Evolutionary conservation across 2,329 filamentous ascomycete species (phyloP).

Genomic region (Keithomyces neogunnii): DNA sequence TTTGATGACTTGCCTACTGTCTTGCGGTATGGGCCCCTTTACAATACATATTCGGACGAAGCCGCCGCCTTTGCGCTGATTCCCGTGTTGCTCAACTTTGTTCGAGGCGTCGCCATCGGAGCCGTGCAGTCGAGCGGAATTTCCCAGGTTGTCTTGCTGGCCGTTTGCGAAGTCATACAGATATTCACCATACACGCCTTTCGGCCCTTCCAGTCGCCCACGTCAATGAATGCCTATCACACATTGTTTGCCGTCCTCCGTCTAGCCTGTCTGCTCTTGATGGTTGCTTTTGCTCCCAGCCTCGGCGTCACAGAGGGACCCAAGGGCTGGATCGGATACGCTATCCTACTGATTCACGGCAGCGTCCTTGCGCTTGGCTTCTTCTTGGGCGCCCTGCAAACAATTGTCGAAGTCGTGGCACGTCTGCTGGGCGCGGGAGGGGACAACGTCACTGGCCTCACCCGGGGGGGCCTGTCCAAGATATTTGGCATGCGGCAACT

Average conservation of each 20-base stretch:
- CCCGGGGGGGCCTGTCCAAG: constrained; percentile 76
- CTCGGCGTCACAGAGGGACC: constrained; percentile 69
- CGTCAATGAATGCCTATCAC: constrained; percentile 96
- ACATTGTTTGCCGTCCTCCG: constrained; percentile 73
- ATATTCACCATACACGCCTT: constrained; percentile 84
- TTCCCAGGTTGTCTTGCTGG: constrained; percentile 83
- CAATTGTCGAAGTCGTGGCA: constrained; percentile 79
- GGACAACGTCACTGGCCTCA: constrained; percentile 59
- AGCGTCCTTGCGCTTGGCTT: constrained; percentile 84
- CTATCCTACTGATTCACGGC: constrained; percentile 78
- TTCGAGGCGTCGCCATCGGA: constrained; percentile 84
- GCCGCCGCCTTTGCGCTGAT: constrained; percentile 85
- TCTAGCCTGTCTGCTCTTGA: constrained; percentile 66
- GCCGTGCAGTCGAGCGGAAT: constrained; percentile 89
- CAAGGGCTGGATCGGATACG: constrained; percentile 93
- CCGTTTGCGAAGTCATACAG: constrained; percentile 88
- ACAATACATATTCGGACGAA: constrained; percentile 95
- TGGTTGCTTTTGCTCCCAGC: constrained; percentile 76
- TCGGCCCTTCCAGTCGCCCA: constrained; percentile 79
- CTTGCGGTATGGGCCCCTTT: constrained; percentile 82
- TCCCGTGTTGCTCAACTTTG: constrained; percentile 73
- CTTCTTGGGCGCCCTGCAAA: constrained; percentile 85
- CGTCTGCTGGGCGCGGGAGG: constrained; percentile 76
- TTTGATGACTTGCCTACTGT: constrained; percentile 92
- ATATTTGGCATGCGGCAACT: constrained; percentile 89